Evolutionary conservation across 257 asterid species (phyloP).

Genomic region (Verbena officinalis): DNA sequence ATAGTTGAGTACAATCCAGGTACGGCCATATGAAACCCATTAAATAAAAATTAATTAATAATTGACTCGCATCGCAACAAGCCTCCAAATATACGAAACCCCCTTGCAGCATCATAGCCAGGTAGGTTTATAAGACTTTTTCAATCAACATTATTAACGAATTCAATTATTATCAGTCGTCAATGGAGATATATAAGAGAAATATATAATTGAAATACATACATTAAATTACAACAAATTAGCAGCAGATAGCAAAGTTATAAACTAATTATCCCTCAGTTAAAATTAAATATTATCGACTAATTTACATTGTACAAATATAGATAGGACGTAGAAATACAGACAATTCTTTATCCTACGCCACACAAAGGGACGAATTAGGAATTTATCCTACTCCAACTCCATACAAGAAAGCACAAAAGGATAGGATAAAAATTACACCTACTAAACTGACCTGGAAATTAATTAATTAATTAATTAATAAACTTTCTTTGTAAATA

Average conservation of each 20-base stretch:
- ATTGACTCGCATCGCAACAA: neutral
- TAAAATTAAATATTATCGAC: neutral
- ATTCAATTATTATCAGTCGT: neutral
- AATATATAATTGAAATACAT: too few species aligned
- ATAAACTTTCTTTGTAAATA: slow-evolving; percentile 69
- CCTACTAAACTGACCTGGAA: neutral
- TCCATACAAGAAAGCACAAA: neutral
- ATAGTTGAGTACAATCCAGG: neutral
- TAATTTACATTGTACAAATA: neutral
- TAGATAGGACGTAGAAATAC: neutral
- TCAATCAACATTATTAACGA: neutral
- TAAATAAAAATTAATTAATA: too few species aligned
- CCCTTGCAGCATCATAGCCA: too few species aligned
- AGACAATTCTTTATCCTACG: neutral
- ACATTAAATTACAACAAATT: slow-evolving; percentile 1
- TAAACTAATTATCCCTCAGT: neutral
- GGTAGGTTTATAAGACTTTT: too few species aligned
- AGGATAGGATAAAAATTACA: neutral
- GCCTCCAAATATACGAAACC: too few species aligned
- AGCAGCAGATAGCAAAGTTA: too few species aligned
- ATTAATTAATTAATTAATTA: slow-evolving; percentile 35
- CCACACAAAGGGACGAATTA: neutral
- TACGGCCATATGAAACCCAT: neutral
- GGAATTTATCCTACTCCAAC: too few species aligned
- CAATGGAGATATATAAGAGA: too few species aligned